Conservation (phyloP, 2,329 filamentous ascomycete species). For the Botrytis paeoniae region DNA sequence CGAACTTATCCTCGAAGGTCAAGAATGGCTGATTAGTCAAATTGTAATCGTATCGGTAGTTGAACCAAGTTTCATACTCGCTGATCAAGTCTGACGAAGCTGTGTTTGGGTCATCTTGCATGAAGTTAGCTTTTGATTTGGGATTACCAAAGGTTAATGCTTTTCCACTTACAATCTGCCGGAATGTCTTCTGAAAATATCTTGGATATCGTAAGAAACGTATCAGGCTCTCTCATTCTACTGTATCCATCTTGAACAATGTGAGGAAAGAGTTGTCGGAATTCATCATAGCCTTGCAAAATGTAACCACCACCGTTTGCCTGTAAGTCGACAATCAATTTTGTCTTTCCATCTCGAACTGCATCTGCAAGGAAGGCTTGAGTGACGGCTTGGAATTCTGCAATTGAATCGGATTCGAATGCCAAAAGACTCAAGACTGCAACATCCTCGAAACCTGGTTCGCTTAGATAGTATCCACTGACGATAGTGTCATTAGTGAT, state of each 20-base stretch:
- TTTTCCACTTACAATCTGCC: conserved; percentile 22
- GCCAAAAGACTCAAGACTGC: conserved; percentile 35
- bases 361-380: conserved; percentile 46
- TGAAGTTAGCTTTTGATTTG: neutral
- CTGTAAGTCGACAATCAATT: conserved; percentile 62
- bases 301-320: conserved; percentile 58
- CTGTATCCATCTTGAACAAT: conserved; percentile 35
- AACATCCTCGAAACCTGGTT: conserved; percentile 33
- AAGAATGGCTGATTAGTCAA: conserved; percentile 30
- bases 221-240: conserved; percentile 32
- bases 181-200: conserved; percentile 27
- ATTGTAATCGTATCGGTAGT: conserved; percentile 34
- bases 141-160: neutral
- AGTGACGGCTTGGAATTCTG: conserved; percentile 34
- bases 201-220: conserved; percentile 26
- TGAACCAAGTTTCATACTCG: conserved; percentile 30
- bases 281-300: conserved; percentile 48
- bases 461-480: conserved; percentile 36
- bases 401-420: conserved; percentile 29
- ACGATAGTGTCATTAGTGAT: conserved; percentile 31
- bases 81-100: conserved; percentile 27
- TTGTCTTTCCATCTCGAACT: conserved; percentile 49
- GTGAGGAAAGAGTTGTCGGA: conserved; percentile 42
- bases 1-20: conserved; percentile 32
- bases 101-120: conserved; percentile 27